Base-by-base conservation (phyloP, 495 filamentous ascomycete genomes). In the Xylaria scruposa region DNA sequence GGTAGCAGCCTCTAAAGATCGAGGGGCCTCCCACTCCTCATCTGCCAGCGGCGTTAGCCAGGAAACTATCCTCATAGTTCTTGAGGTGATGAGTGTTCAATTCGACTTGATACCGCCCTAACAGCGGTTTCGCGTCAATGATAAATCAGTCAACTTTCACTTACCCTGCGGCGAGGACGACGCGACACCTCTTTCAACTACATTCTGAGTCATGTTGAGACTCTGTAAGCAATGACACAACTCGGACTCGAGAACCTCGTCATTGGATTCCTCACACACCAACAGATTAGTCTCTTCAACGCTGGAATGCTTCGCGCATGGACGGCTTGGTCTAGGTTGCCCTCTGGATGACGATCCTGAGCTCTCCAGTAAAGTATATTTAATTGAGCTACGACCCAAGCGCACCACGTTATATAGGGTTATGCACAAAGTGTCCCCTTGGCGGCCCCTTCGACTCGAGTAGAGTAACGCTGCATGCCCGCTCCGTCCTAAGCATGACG, bases 131-230 rank as follows among this genome's bases (percentile, higher is more conserved):
- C 42, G 21, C 1, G 24, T 13, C 12, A 38, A 38, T 49, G 19
- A 42, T 13, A 47, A 7, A 6, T 3, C n/a, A 17, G 29, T 1
- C 17, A 33, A 56, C 1, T 0, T 44, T 21, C 7, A 21, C 65
- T 67, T 67, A 67, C 65, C 8, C 44, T 54, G 24, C 7, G 21
- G 8, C 2, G 65, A 56, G 10, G 36, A 17, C n/a, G 65, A 19
- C 19, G 49, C 29, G 10, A 31, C 49, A 42, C 19, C 65, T 36
- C 47, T 44, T 33, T 49, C 31, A 56, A 29, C 49, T 29, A 42
- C 9, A 44, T 44, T 40, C 5, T n/a, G 47, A 67, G 65, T 56
- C 65, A 56, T 67, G 12, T 9, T 67, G 49, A 26, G 24, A 40
- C 47, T 44, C 47, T 56, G 26, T 7, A 10, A 0, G 10, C 17